Base-by-base conservation (phyloP, 805 yeast genomes). In the Candida maris region DNA sequence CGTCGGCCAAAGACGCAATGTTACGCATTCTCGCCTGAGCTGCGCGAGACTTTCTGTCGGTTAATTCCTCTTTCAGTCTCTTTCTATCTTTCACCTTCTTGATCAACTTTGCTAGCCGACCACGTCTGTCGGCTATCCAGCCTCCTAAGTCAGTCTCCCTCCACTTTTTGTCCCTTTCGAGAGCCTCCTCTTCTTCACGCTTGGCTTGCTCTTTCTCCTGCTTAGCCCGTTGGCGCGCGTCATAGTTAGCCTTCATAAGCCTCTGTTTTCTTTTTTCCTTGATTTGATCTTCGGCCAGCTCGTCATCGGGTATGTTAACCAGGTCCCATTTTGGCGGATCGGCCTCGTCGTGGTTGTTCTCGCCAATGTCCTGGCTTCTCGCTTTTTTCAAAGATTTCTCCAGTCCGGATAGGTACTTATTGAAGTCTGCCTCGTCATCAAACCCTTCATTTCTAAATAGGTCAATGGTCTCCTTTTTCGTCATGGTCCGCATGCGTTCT, bases 21-120 rank as follows among this genome's bases (percentile, higher is more conserved):
- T 78, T 81, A 57, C 85, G 87, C 97, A 91, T 89, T 51, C 97
- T 68, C 61, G 81, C 76, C 62, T 91, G 97, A 1, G 96, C 87
- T 19, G 96, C 95, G 41, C 76, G 77, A 3, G 97, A 88, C 58
- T 88, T 88, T 47, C 97, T 72, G 62, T 89, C 95, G 47, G 77
- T 79, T 59, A 91, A 71, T 34, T 89, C 94, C 43, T 77, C 84
- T 49, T 79, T 73, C 45, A 87, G 64, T 53, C 85, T 79, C 30
- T 73, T 67, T 40, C 87, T 71, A 23, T 85, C 93, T 49, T 78
- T 81, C 43, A 80, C 70, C 33, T 65, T 68, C 22, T 73, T 68
- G n/a, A 85, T 69, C n/a, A 85, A 60, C 14, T 50, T 64, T 15
- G 73, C 73, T 33, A 91, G 68, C 54, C 75, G 74, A 9, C 61